Conservation (phyloP, 352 stramenopile genomes). For the Thraustochytrium sp. region DNA sequence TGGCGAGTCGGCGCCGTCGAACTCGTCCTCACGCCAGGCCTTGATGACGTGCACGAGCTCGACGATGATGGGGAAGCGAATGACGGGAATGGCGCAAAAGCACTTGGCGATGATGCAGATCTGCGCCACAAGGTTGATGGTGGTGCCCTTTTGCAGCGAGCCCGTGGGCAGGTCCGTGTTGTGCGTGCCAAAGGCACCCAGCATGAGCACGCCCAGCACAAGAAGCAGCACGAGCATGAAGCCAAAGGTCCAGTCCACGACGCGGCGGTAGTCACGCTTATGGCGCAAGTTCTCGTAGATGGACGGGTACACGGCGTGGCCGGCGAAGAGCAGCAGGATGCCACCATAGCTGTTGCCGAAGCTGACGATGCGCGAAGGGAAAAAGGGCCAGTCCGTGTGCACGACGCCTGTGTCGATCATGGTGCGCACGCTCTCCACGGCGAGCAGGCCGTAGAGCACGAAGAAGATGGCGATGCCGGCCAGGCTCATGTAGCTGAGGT, state of each 20-base stretch:
- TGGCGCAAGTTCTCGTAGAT: conserved; percentile 32
- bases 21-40: neutral
- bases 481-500: conserved; percentile 26
- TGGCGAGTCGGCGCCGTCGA: neutral
- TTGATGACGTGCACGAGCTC: conserved; percentile 11
- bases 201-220: neutral
- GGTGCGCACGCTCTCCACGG: neutral
- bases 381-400: conserved; percentile 9
- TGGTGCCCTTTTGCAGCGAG: neutral
- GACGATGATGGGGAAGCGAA: conserved; percentile 27
- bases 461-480: conserved; percentile 16
- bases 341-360: neutral
- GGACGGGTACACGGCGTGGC: conserved; percentile 27
- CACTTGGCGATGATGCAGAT: conserved; percentile 28
- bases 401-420: neutral
- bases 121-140: neutral
- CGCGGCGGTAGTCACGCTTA: neutral
- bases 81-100: conserved; percentile 2
- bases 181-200: neutral
- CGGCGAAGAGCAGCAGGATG: conserved; percentile 37
- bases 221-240: conserved; percentile 1
- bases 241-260: conserved; percentile 37
- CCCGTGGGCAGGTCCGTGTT: conserved; percentile 25
- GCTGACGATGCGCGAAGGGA: neutral
- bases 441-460: neutral